Percentiles rank a stretch among this genome's conserved stretches.
Conservation (phyloP, 2,329 filamentous ascomycete species). For the Fusarium sp. region DNA sequence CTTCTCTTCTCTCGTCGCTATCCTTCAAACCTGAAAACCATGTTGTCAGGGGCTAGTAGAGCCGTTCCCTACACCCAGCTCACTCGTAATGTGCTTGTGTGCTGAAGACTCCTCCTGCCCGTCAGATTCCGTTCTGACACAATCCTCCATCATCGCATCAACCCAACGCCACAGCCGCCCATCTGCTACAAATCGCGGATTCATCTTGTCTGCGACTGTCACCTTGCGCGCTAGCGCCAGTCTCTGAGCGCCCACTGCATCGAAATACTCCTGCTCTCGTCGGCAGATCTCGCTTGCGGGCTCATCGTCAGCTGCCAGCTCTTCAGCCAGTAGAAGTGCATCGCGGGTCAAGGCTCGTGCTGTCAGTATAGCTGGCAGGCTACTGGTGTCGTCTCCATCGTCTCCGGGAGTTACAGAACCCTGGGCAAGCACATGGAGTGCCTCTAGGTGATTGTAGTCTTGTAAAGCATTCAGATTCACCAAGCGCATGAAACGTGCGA, state of each 20-base stretch:
- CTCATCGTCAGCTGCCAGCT: constrained; percentile 33
- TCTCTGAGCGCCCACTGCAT: constrained; percentile 28
- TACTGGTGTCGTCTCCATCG: constrained; percentile 23
- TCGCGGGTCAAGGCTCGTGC: constrained; percentile 25
- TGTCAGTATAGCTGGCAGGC: constrained; percentile 27
- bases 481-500: constrained; percentile 32
- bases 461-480: constrained; percentile 33
- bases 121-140: constrained; percentile 43
- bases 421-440: constrained; percentile 24
- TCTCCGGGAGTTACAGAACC: constrained; percentile 18
- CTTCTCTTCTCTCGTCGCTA: constrained; percentile 36
- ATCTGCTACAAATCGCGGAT: constrained; percentile 37
- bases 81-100: constrained; percentile 35
- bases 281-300: constrained; percentile 28
- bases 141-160: constrained; percentile 23
- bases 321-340: constrained; percentile 24
- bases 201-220: constrained; percentile 29
- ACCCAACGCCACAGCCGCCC: constrained; percentile 36
- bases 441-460: constrained; percentile 32
- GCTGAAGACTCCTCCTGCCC: not conserved
- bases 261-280: constrained; percentile 34
- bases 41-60: constrained; percentile 31
- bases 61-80: constrained; percentile 31
- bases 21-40: constrained; percentile 27
- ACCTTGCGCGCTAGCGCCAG: constrained; percentile 33